Conservation (phyloP, 768 basidiomycete genomes). For the Termitomyces sp. region DNA sequence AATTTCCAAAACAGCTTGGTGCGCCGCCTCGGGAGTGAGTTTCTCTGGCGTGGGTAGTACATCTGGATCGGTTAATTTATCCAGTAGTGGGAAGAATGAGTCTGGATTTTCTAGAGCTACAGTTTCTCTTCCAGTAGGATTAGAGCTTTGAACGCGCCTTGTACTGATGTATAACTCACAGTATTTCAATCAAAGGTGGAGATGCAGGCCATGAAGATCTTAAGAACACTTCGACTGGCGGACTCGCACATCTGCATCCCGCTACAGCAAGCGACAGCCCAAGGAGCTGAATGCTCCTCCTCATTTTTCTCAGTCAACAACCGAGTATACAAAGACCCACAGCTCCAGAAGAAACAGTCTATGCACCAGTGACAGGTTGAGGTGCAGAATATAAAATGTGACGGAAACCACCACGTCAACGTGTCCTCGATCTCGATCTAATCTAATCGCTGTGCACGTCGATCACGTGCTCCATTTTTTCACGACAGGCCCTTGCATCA, state of each 20-base stretch:
- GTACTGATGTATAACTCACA: conserved; percentile 36
- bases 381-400: neutral
- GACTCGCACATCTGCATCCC: conserved; percentile 18
- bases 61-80: conserved; percentile 53
- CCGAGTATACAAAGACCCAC: neutral
- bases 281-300: conserved; percentile 13
- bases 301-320: conserved; percentile 8
- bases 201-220: conserved; percentile 65
- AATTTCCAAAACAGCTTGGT: conserved; percentile 49
- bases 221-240: conserved; percentile 55
- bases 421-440: neutral
- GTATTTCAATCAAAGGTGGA: conserved; percentile 54
- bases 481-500: conserved; percentile 5
- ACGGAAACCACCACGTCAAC: conserved; percentile 9
- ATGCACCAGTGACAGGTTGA: neutral
- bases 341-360: neutral
- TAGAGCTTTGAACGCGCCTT: neutral
- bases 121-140: conserved; percentile 58
- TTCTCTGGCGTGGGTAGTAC: conserved; percentile 26
- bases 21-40: conserved; percentile 43
- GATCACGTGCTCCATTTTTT: conserved; percentile 16
- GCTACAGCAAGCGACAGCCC: conserved; percentile 10
- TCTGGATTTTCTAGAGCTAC: conserved; percentile 66
- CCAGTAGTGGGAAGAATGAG: conserved; percentile 73
- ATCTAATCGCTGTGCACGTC: conserved; percentile 9